Base-by-base conservation (phyloP, 192 early-diverging fungal genomes). In the Fimicolochytrium jonesii region DNA sequence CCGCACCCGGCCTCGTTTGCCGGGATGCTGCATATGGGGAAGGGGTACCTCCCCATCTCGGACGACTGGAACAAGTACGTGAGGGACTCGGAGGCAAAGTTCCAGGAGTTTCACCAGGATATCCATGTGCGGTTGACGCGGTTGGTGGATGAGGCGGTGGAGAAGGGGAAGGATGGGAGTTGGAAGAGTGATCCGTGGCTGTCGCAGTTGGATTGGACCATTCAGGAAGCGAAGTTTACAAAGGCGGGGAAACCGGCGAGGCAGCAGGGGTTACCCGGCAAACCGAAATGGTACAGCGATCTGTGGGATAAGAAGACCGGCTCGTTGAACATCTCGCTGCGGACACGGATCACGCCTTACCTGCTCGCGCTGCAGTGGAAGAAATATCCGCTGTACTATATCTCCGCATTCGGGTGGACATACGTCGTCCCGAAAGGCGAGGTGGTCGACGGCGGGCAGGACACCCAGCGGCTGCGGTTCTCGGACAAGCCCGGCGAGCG, bases 1-100 rank as follows among this genome's bases (percentile, higher is more conserved):
- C 96, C 96, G 15, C 94, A 95, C 58, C 93, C 94, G 2, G 91
- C 87, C 33, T 93, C 93, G 29, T 92, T 99, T 76, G 86, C 87
- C 2, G 96, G 96, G 0, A 88, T 91, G 64, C 49, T 95, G 49
- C 81, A 87, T 39, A 95, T 99, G 92, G 85, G 89, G 4, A 87
- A 81, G 33, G 85, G 84, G 3, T 93, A 91, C 64, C 60, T 99
- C 53, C 86, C 96, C 0, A 88, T 89, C 11, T 82, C 86, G 30
- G 70, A 79, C n/a, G 80, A 78, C 28, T 99, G 94, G 96, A 70
- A 82, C 5, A 70, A 80, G 9, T 97, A 90, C 64, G 54, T 95
- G 2, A 43, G 47, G 4, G 69, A 67, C 3, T 70, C 86, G 53
- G 88, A 88, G 43, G 62, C 56, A 45, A 63, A 80, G 52, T 82